Base-by-base conservation (phyloP, 352 stramenopile species). In the Globisporangium camurandrum region DNA sequence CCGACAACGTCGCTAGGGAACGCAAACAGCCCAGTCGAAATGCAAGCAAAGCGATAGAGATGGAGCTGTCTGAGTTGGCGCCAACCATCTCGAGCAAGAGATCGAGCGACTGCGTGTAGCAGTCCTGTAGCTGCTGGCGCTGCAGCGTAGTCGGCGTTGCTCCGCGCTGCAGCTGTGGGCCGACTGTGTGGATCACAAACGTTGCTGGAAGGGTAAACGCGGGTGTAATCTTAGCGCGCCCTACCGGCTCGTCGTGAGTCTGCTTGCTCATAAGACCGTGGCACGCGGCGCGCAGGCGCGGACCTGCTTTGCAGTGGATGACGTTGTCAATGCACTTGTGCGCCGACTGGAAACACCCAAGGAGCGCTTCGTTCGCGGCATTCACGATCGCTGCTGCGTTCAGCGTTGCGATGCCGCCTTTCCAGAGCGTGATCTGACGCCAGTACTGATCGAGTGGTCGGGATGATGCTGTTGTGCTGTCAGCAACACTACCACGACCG, bases 241-340 rank as follows among this genome's bases (percentile, higher is more conserved):
- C 73, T 4, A 64, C 63, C 1, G 67, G 58, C 19, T 86, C 66
- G 4, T 79, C 54, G 14, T 67, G 59, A 3, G 51, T 60, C 7
- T 84, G 57, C 3, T 43, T 51, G 34, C 41, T 48, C 64, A 83
- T 78, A 46, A 80, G 70, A 9, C 75, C 61, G 11, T 67, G 46
- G 40, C 79, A 90, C 19, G 68, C 73, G 0, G 66, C 51, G 20
- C 78, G 75, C 20, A 89, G 55, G 3, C 78, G 68, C 19, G 73
- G 75, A 1, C 73, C 75, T 0, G 75, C 68, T 46, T 68, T 70
- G 46, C 66, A 72, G 60, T 89, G 75, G 44, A 86, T 88, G 30
- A 85, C 66, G 27, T 88, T 87, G 61, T 90, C 74, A 42, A 86
- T 86, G 45, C 75, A 90, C 33, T 67, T 73, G 49, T 87, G 75